These are phyloP conservation scores for Daldinia eschscholtzii DNA, from an alignment of 2,329 filamentous ascomycete genomes.

Conservation along the genomic window DNA sequence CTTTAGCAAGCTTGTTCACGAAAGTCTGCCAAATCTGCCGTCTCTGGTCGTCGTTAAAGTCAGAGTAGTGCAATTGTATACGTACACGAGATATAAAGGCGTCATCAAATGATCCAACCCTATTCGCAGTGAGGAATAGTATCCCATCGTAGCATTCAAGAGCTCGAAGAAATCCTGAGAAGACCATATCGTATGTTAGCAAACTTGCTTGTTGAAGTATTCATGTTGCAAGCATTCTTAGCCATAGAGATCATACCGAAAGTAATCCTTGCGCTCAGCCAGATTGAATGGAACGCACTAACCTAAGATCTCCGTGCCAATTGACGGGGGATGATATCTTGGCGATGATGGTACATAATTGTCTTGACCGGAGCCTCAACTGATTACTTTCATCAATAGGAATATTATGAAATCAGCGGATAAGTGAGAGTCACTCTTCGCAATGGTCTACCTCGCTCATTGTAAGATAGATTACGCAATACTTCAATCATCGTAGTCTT, in stretches of 20 bases:
- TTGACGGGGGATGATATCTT: too few relatives aligned
- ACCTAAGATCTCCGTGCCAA: neutral
- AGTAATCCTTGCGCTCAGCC: conserved; percentile 7
- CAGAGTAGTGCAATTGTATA: conserved; percentile 48
- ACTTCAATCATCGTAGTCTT: neutral
- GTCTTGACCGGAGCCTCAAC: neutral
- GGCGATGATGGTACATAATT: neutral
- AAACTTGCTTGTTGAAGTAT: neutral
- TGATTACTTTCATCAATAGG: neutral
- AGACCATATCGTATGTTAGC: neutral
- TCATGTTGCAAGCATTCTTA: neutral
- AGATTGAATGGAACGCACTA: too few relatives aligned
- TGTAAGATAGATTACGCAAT: neutral
- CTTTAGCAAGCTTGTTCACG: conserved; percentile 47
- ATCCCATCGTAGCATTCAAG: conserved; percentile 53
- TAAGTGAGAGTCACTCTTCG: neutral
- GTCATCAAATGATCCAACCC: conserved; percentile 51
- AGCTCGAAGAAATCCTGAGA: conserved; percentile 48
- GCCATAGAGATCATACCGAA: neutral
- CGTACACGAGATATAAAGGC: conserved; percentile 53
- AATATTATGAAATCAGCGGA: neutral
- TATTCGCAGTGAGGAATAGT: conserved; percentile 51
- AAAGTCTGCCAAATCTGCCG: conserved; percentile 50
- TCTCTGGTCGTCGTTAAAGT: conserved; percentile 48
- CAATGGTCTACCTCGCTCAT: neutral